Conservation (phyloP, 2,329 filamentous ascomycete genomes). For the Epichloe gansuensis region DNA sequence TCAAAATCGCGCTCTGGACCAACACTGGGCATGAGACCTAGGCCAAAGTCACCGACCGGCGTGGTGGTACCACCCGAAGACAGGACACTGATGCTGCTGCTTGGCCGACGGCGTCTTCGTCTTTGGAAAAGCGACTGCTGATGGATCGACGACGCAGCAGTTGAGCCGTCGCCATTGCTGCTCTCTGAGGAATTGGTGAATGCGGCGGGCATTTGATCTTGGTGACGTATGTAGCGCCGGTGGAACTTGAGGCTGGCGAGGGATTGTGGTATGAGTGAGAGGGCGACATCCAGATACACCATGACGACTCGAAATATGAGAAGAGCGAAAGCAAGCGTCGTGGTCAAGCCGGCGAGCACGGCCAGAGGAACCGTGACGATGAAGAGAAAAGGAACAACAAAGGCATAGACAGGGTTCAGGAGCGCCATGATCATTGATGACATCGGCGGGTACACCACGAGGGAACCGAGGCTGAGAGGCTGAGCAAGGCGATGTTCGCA, state of each 20-base stretch:
- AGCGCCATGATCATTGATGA: slow-evolving; percentile 30
- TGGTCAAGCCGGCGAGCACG: slow-evolving; percentile 51
- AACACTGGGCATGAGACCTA: slow-evolving; percentile 33
- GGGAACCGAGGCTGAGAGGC: background rate
- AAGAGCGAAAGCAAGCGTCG: slow-evolving; percentile 47
- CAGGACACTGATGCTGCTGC: slow-evolving; percentile 20
- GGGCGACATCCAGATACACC: slow-evolving; percentile 50
- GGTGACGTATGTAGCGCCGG: slow-evolving; percentile 10
- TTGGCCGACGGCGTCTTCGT: slow-evolving; percentile 22
- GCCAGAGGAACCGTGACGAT: slow-evolving; percentile 51
- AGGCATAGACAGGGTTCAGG: slow-evolving; percentile 40
- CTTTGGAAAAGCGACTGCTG: slow-evolving; percentile 9
- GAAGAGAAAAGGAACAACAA: slow-evolving; percentile 51
- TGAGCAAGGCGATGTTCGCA: background rate
- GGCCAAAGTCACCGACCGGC: slow-evolving; percentile 22
- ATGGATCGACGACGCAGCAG: slow-evolving; percentile 4
- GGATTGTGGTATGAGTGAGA: slow-evolving; percentile 45
- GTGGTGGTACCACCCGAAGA: slow-evolving; percentile 21
- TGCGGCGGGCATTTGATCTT: slow-evolving; percentile 4
- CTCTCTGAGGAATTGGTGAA: slow-evolving; percentile 10
- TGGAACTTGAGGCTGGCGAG: slow-evolving; percentile 30
- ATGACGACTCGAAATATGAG: slow-evolving; percentile 48
- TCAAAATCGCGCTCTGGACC: slow-evolving; percentile 46
- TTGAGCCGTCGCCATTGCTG: slow-evolving; percentile 10
- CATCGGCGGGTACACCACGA: no score